Evolutionary conservation across 495 filamentous ascomycete species (phyloP).

Genomic region (Aspergillus wentii): DNA sequence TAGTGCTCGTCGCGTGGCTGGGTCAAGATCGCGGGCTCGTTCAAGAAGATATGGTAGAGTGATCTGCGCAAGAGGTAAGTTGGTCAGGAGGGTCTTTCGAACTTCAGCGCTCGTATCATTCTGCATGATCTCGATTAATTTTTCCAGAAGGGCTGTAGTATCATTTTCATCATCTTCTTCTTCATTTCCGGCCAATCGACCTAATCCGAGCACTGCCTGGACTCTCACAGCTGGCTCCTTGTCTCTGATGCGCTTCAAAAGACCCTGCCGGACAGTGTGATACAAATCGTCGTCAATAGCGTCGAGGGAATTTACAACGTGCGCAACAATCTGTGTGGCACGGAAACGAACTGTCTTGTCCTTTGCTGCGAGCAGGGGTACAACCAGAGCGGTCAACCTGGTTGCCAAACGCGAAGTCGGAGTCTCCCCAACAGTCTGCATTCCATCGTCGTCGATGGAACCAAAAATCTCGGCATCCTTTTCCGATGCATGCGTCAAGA

Average conservation of each 20-base stretch:
- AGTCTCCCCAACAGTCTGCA: constrained; percentile 71
- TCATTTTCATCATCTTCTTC: constrained; percentile 69
- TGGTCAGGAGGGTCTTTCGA: constrained; percentile 78
- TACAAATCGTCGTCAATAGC: constrained; percentile 88
- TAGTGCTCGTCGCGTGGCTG: constrained; percentile 72
- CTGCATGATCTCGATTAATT: constrained; percentile 86
- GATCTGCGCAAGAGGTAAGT: constrained; percentile 71
- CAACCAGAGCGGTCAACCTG: constrained; percentile 61
- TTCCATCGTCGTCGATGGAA: constrained; percentile 32
- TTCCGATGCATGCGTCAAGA: constrained; percentile 75
- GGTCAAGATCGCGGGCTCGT: constrained; percentile 83
- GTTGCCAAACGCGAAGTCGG: constrained; percentile 73
- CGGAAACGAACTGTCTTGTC: constrained; percentile 92
- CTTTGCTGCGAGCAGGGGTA: constrained; percentile 70
- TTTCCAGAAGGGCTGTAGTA: constrained; percentile 61
- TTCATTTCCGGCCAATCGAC: constrained; percentile 75
- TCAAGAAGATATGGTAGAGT: constrained; percentile 93
- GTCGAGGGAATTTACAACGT: constrained; percentile 85
- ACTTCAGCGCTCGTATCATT: constrained; percentile 95
- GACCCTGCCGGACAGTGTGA: constrained; percentile 65
- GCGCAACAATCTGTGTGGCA: constrained; percentile 80
- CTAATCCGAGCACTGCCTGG: constrained; percentile 89
- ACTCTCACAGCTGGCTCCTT: constrained; percentile 89
- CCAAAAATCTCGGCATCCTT: constrained; percentile 57
- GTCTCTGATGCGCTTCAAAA: constrained; percentile 82